Base-by-base conservation (phyloP, 1,284 basidiomycete species). In the Ceratobasidium sp. region DNA sequence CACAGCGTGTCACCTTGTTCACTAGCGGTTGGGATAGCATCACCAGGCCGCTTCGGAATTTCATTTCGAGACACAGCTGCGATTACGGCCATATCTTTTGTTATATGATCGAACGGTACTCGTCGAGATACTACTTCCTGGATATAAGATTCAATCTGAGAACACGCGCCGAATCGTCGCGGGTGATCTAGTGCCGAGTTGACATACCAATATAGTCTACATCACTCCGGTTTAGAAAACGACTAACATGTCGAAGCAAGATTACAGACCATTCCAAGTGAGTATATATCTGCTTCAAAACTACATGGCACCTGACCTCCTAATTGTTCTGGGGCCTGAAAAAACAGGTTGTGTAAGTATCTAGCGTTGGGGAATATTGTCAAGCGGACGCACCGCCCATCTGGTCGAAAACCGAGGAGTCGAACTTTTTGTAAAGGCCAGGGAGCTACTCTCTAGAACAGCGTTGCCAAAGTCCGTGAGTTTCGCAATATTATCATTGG, bases 391-490 rank as follows among this genome's bases (percentile, higher is more conserved):
- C 2, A 59, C 67, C 28, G 67, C 67, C 67, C 67, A 71, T 28
- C 67, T 55, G 10, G 32, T 18, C 1, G 67, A 59, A 12, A 26
- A 41, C 10, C 39, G n/a, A 6, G 58, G 21, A 43, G 39, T 60
- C 4, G 26, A 43, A 28, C 39, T 45, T 43, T 60, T n/a, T 23
- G 58, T 60, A 26, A 60, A 60, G 4, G 12, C 23, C 21, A 60
- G 26, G 18, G 21, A 14, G 39, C 41, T 45, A 16, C 43, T 43
- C 41, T 39, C 41, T 4, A 60, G 3, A 8, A 45, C 26, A 18
- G 58, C 43, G 41, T 45, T 46, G 6, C 67, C 67, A 36, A 71
- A 71, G 43, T 71, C 67, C 3, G 67, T 50, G 2, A 71, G 32
- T 32, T 59, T 43, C 1, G 57, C 67, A 16, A 28, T 23, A 16